Percentiles rank a stretch among this genome's conserved stretches.
Conservation (phyloP, 495 filamentous ascomycete species). For the Patellaria atrata region DNA sequence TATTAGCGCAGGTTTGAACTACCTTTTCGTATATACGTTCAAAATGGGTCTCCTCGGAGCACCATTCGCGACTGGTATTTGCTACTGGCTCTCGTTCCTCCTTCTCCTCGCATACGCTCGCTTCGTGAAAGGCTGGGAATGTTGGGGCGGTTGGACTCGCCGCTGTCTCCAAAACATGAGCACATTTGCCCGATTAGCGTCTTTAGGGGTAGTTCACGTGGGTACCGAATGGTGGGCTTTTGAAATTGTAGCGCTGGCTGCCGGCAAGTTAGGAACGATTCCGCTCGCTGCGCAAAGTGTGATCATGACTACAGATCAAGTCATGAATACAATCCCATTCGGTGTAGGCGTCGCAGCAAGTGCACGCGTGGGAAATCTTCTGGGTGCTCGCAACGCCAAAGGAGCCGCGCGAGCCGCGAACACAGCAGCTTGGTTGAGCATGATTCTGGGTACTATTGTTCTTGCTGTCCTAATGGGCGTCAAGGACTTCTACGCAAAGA, state of each 20-base stretch:
- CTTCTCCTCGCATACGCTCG: slow-evolving; percentile 62
- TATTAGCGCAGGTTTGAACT: slow-evolving; percentile 63
- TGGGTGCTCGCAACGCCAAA: slow-evolving; percentile 52
- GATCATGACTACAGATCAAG: slow-evolving; percentile 88
- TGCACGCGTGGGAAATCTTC: slow-evolving; percentile 65
- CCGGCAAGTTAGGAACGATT: slow-evolving; percentile 70
- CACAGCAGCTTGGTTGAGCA: slow-evolving; percentile 60
- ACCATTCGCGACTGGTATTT: slow-evolving; percentile 67
- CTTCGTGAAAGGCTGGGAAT: slow-evolving; percentile 56
- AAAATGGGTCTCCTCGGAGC: slow-evolving; percentile 62
- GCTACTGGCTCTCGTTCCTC: slow-evolving; percentile 76
- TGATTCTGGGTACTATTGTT: slow-evolving; percentile 51
- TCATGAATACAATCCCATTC: slow-evolving; percentile 88
- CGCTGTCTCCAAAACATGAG: slow-evolving; percentile 49
- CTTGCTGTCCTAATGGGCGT: slow-evolving; percentile 59
- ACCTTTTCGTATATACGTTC: slow-evolving; percentile 62
- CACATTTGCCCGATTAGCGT: slow-evolving; percentile 62
- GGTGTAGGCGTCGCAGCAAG: slow-evolving; percentile 77
- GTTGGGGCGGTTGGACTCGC: slow-evolving; percentile 71
- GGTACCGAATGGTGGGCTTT: slow-evolving; percentile 97
- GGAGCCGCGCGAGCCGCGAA: slow-evolving; percentile 66
- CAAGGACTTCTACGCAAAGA: slow-evolving; percentile 60
- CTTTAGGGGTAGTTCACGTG: slow-evolving; percentile 73
- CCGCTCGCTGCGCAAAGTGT: slow-evolving; percentile 78
- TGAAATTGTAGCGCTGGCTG: slow-evolving; percentile 85